Percentiles rank a stretch among this genome's conserved stretches.
Evolutionary conservation across 192 early-diverging fungal genomes (phyloP).

Genomic region (Cetraspora pellucida): DNA sequence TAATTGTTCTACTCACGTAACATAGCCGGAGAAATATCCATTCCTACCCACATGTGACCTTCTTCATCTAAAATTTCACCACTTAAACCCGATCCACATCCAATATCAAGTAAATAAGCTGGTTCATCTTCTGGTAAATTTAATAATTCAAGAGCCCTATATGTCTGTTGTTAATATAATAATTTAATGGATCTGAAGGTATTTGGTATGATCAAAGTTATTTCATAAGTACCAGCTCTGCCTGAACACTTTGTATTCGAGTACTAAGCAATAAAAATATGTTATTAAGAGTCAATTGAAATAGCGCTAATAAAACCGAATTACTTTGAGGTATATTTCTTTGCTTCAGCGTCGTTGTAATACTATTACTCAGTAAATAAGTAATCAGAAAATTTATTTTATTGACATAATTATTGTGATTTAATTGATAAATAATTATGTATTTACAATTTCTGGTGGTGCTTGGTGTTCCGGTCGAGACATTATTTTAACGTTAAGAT

Average conservation of each 20-base stretch:
- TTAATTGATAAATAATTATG: not conserved
- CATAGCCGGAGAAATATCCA: constrained; percentile 96
- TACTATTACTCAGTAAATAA: constrained; percentile 55
- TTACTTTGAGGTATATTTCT: constrained; percentile 92
- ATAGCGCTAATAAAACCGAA: not conserved
- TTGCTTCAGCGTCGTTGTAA: constrained; percentile 91
- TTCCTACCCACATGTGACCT: constrained; percentile 95
- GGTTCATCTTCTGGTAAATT: constrained; percentile 74
- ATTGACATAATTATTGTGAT: not conserved
- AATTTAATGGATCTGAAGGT: not conserved
- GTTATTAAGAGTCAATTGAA: not conserved
- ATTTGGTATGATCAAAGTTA: not conserved
- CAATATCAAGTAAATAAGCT: constrained; percentile 89
- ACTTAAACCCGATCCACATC: constrained; percentile 95
- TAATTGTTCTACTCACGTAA: constrained; percentile 50
- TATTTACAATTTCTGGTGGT: constrained; percentile 90
- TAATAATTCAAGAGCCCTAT: constrained; percentile 89
- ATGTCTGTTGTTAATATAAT: constrained; percentile 38
- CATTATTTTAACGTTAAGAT: constrained; percentile 67
- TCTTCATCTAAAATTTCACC: constrained; percentile 94
- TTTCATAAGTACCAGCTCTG: constrained; percentile 69
- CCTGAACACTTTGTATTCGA: constrained; percentile 93
- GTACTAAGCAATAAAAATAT: constrained; percentile 57
- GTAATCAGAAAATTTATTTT: not conserved
- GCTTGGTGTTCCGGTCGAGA: constrained; percentile 95